phyloP scores from a whole-genome alignment of 1,139 yeast species.

The Saccharomyces hybrid region DNA sequence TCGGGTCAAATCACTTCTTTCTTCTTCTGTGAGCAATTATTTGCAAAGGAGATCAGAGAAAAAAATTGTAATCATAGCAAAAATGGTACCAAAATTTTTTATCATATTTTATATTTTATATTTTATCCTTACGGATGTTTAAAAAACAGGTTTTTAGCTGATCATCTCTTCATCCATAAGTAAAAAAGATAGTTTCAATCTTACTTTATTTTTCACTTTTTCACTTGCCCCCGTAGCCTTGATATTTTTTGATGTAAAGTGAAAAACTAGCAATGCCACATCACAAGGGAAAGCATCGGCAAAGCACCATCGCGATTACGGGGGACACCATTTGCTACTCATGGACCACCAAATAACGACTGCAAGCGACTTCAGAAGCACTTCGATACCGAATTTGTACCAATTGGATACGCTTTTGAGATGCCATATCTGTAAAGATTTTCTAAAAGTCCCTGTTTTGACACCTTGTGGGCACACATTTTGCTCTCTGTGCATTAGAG shows the following conservation, averaged over 20 bases:
- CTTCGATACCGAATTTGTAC: constrained; percentile 48
- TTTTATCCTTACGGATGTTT: background rate
- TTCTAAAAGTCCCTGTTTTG: constrained; percentile 70
- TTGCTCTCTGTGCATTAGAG: constrained; percentile 82
- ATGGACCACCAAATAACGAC: constrained; percentile 40
- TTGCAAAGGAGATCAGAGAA: background rate
- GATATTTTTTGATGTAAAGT: background rate
- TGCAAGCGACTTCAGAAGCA: constrained; percentile 59
- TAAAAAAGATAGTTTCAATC: background rate
- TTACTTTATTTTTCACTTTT: background rate
- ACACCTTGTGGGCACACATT: constrained; percentile 87
- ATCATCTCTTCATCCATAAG: background rate
- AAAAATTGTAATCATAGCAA: background rate
- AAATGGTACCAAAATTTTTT: background rate
- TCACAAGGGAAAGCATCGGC: background rate
- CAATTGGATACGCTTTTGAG: constrained; percentile 65
- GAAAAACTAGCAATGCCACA: background rate
- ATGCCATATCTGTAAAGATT: constrained; percentile 90
- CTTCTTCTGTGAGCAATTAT: background rate
- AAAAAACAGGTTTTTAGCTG: background rate
- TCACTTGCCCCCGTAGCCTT: background rate
- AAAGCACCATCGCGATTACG: background rate
- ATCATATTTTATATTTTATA: background rate
- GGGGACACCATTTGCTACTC: background rate
- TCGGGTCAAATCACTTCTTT: background rate